Base-by-base conservation (phyloP, 179 eudicot species). In the Actinidia polygama region DNA sequence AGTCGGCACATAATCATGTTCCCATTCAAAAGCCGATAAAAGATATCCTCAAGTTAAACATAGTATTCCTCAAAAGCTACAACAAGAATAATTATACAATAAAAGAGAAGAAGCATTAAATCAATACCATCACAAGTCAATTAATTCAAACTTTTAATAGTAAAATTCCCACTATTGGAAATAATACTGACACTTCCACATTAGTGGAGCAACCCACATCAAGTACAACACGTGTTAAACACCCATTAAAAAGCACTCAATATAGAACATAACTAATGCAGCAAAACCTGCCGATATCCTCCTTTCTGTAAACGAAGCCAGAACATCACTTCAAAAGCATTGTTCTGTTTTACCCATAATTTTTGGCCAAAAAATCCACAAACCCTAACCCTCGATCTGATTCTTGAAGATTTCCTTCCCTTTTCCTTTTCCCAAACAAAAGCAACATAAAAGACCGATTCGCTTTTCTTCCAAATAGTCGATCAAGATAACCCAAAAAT, bases 1-100 rank as follows among this genome's bases (percentile, higher is more conserved):
- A 40, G 93, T 92, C 4, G 95, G 95, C 88, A 92, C 96, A 78
- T 92, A 93, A 87, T 93, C 96, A 93, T 93, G 89, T 80, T 63
- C 55, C 62, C 57, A 77, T 72, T 54, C 12, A 30, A 62, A 1
- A 70, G 30, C 69, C 0, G 16, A 11, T 61, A 24, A 26, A 51
- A 75, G 79, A 10, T 8, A 78, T 8, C 12, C 15, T 46, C 7
- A 15, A 78, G 57, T 78, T 47, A 64, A 8, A 7, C 61, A 19
- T 57, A 58, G 21, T n/a, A 30, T 75, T 54, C 26, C 77, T 15
- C 11, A 75, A 55, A 75, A 75, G 64, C 23, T 2, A 3, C 14
- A 57, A 58, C 49, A 44, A 57, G 24, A 44, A 59, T 26, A 77
- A 9, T n/a, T 2, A 11, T 21, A 40, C 4, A 7, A n/a, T 11